phyloP scores from a whole-genome alignment of 2,329 filamentous ascomycete species.

The Neoarthrinium moseri region DNA sequence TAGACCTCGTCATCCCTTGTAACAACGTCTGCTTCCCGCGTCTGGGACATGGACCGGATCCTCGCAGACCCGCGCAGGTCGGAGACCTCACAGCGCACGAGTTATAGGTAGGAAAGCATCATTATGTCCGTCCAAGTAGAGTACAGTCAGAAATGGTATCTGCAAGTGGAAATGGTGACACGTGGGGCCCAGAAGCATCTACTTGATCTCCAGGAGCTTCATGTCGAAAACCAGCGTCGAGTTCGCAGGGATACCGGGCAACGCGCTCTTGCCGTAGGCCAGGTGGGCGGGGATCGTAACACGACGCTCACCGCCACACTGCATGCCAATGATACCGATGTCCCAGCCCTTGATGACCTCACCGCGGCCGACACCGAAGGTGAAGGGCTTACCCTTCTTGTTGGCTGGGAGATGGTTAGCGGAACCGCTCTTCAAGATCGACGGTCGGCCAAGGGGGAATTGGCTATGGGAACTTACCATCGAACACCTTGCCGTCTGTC shows the following conservation, averaged over 20 bases:
- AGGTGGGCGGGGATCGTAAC: slow-evolving; percentile 84
- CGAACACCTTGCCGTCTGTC: slow-evolving; percentile 90
- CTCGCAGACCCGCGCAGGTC: slow-evolving; percentile 44
- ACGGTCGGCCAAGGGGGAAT: slow-evolving; percentile 8
- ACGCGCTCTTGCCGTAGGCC: slow-evolving; percentile 82
- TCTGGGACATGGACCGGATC: slow-evolving; percentile 31
- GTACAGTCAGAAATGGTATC: slow-evolving; percentile 27
- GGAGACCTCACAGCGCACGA: slow-evolving; percentile 42
- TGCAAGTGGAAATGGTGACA: slow-evolving; percentile 15
- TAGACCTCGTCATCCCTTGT: slow-evolving; percentile 49
- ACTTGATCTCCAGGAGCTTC: slow-evolving; percentile 83
- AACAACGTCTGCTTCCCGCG: slow-evolving; percentile 37
- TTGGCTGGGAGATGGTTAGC: slow-evolving; percentile 62
- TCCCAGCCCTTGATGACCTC: slow-evolving; percentile 99
- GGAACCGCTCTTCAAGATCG: not conserved
- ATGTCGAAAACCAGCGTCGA: slow-evolving; percentile 90
- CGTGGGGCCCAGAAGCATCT: slow-evolving; percentile 29
- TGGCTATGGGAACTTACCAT: slow-evolving; percentile 60
- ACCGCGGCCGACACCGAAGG: slow-evolving; percentile 89
- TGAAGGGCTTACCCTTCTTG: slow-evolving; percentile 98
- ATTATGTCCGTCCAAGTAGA: slow-evolving; percentile 13
- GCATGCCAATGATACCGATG: slow-evolving; percentile 88
- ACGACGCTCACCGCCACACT: slow-evolving; percentile 88
- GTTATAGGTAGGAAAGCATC: slow-evolving; percentile 8
- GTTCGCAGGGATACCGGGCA: slow-evolving; percentile 87